Evolutionary conservation across 2,329 filamentous ascomycete genomes (phyloP).

Genomic region (Phyllosticta citribraziliensis): DNA sequence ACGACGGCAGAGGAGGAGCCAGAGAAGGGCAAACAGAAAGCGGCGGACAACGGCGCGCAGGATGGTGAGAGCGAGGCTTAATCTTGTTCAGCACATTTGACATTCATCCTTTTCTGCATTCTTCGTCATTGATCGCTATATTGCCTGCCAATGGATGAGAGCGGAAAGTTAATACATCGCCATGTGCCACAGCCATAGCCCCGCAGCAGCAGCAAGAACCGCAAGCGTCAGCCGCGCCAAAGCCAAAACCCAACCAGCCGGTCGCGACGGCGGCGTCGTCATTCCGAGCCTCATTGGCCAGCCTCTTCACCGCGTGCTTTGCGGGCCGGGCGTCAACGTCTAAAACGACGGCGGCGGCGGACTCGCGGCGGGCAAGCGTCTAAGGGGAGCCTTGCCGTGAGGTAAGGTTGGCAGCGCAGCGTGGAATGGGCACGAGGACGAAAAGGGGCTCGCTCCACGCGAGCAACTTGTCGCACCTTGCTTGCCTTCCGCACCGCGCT

Average conservation of each 20-base stretch:
- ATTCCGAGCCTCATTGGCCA: conserved; percentile 7
- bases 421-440: not conserved
- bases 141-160: not conserved
- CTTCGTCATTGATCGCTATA: not conserved
- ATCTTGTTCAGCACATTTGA: conserved; percentile 6
- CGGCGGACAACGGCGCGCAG: conserved; percentile 7
- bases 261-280: not conserved
- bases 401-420: not conserved
- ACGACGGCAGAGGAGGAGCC: not conserved
- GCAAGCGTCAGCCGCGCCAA: not conserved
- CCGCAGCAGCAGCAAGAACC: not conserved
- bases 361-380: not conserved
- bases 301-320: conserved; percentile 8
- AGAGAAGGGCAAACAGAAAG: conserved; percentile 10
- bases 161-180: conserved; percentile 6
- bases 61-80: conserved; percentile 2
- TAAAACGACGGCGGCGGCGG: not conserved
- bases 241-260: not conserved
- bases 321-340: not conserved
- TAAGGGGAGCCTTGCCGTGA: not conserved
- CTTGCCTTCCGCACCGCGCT: not conserved
- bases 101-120: conserved; percentile 7
- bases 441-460: not conserved
- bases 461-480: not conserved
- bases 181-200: not conserved